Evolutionary conservation across 2,329 filamentous ascomycete genomes (phyloP), one percentile per base, ranked within the genome.

Genomic region (Verticillium isaacii): DNA sequence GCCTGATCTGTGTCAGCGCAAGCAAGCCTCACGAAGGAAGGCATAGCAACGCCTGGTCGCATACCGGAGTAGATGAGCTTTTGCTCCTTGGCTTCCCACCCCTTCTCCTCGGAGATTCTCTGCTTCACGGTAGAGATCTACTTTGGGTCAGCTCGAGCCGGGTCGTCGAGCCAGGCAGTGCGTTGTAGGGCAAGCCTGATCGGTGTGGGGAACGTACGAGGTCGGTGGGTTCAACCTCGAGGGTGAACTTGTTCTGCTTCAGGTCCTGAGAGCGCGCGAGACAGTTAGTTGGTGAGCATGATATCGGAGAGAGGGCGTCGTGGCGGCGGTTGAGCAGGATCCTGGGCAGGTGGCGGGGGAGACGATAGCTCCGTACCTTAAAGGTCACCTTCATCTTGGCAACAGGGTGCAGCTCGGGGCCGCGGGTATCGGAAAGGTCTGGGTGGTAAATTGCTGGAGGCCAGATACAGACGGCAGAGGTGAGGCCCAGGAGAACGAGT

Each of bases 21-120:
- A 34, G 41, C 52, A 25, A 41, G 23, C 17, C 57, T 54, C 66
- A 70, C 62, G 72, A 65, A 62, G 39, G 41, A 67, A 70, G 67
- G 57, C 58, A 32, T 36, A 29, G 32, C 39, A 32, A 57, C 8
- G 34, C 58, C 14, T 52, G 39, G 60, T 55, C 41, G 57, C 86
- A 69, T 84, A 96, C 93, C 95, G 62, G 95, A 97, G 78, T 98
- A 98, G 78, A 99, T 99, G 73, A 99, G 88, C 84, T 98, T 98
- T 80, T 96, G 91, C 66, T 88, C 85, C 72, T 92, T 87, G 58
- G 90, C 86, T 64, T 97, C 93, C 92, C 94, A 98, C 77, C 93
- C 92, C 80, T 97, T 97, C 77, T 97, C 93, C 66, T 87, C 83
- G 36, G 89, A 85, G 69, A 99, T 96, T 82, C 95, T 96, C 74